phyloP scores from a whole-genome alignment of 345 rosid species.

The Salix exigua region DNA sequence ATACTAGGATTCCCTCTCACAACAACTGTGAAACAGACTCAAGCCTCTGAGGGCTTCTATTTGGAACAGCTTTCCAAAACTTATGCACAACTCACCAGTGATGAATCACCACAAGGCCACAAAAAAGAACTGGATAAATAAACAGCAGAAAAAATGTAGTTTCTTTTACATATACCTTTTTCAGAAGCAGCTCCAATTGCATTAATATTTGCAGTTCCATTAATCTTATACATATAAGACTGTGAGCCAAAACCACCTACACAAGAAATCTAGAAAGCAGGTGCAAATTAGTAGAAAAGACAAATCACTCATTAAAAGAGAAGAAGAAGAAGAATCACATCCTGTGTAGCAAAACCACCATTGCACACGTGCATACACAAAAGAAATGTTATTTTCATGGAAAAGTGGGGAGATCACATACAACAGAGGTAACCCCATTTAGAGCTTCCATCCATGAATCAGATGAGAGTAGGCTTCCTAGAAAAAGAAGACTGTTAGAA shows the following conservation, averaged over 20 bases:
- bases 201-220: conserved; percentile 92
- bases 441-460: conserved; percentile 83
- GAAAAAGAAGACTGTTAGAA: conserved; percentile 1
- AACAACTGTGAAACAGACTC: no score
- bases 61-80: neutral
- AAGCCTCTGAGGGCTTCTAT: neutral
- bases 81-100: neutral
- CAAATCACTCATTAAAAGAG: conserved; percentile 3
- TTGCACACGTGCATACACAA: neutral
- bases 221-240: conserved; percentile 89
- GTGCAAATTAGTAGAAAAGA: conserved; percentile 15
- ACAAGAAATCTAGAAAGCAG: conserved; percentile 67
- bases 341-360: neutral
- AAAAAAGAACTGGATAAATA: neutral
- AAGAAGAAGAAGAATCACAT: conserved; percentile 5
- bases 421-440: conserved; percentile 79
- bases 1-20: neutral
- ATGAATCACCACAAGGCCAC: neutral
- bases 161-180: conserved; percentile 43
- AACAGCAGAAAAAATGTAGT: neutral
- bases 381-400: neutral
- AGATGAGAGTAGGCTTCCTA: conserved; percentile 79
- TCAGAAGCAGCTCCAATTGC: conserved; percentile 91
- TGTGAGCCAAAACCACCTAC: conserved; percentile 96
- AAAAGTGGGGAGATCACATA: conserved; percentile 36